Percentiles rank a stretch among this genome's conserved stretches.
These are phyloP conservation scores for Pascua sp. DNA, from an alignment of 1,284 basidiomycete genomes.

Conservation along the genomic window DNA sequence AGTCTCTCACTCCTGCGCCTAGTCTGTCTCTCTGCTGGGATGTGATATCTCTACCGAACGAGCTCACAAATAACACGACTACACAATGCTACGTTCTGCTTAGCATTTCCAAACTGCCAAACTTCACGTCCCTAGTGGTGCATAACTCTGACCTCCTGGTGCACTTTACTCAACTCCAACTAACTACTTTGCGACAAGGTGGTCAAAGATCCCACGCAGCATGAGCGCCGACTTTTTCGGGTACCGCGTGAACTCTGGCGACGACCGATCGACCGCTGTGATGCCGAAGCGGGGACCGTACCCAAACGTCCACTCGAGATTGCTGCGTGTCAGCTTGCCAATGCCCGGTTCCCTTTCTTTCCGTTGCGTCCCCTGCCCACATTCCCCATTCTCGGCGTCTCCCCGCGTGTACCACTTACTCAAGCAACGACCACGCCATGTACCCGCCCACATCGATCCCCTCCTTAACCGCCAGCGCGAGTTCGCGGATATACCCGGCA, in stretches of 20 bases:
- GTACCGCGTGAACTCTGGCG: constrained; percentile 25
- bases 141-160: no score
- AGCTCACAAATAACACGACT: no score
- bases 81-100: no score
- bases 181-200: constrained; percentile 5
- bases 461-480: constrained; percentile 22
- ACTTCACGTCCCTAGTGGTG: no score
- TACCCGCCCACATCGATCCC: constrained; percentile 26
- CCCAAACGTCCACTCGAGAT: constrained; percentile 11
- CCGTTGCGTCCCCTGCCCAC: no score
- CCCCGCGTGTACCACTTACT: constrained; percentile 18
- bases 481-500: constrained; percentile 25
- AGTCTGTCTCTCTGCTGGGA: no score
- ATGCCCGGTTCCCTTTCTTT: no score
- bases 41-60: no score
- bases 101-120: no score
- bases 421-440: constrained; percentile 35
- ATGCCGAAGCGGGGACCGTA: constrained; percentile 4
- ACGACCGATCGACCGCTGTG: constrained; percentile 8
- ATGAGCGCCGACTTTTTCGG: constrained; percentile 28
- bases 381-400: no score
- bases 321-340: constrained; percentile 3
- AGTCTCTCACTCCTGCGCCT: no score
- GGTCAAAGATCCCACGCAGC: constrained; percentile 20
- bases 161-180: no score